Evolutionary conservation across 2,329 filamentous ascomycete genomes (phyloP), one percentile per base, ranked within the genome.

Genomic region (Esteya vermicola): DNA sequence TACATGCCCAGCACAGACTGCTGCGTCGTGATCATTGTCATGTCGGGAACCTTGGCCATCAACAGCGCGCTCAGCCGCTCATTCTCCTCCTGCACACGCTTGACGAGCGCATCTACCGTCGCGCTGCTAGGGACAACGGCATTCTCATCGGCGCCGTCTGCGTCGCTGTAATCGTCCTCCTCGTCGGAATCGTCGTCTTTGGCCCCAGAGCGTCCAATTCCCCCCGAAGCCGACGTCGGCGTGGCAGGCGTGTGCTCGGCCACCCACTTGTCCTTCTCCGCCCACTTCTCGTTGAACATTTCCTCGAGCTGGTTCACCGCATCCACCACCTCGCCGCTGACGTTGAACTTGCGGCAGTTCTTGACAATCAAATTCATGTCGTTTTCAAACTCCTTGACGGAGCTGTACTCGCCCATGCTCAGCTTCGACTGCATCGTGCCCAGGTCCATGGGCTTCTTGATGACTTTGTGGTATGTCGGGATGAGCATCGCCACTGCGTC

Each of bases 381-480:
- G 43, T 72, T 72, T 53, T 93, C 82, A 50, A 96, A 85, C 34
- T 95, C 88, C 57, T 85, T 86, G 1, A 84, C 70, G 42, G 71
- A 85, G 48, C 76, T 72, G 53, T 96, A 96, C 41, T 85, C 75
- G 21, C 86, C 85, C 12, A 68, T 67, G 49, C 80, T 75, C 31
- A 95, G 68, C 59, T 93, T 93, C 32, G 70, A 68, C 27, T 73
- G 68, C 53, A 94, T 81, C n/a, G 85, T 94, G 14, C 72, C 68
- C 37, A 95, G 67, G 57, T 98, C 89, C 89, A 96, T 98, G 0
- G 91, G 91, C 56, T 88, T 85, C 67, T 94, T 96, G 62, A 98
- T 86, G 45, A 96, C 68, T 52, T 81, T 85, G 57, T 91, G 85
- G 56, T 98, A 98, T 20, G 81, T 80, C 1, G 91, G 91, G 44